These are phyloP conservation scores for Pseudogymnoascus sp. DNA, from an alignment of 2,329 filamentous ascomycete genomes.

Conservation along the genomic window DNA sequence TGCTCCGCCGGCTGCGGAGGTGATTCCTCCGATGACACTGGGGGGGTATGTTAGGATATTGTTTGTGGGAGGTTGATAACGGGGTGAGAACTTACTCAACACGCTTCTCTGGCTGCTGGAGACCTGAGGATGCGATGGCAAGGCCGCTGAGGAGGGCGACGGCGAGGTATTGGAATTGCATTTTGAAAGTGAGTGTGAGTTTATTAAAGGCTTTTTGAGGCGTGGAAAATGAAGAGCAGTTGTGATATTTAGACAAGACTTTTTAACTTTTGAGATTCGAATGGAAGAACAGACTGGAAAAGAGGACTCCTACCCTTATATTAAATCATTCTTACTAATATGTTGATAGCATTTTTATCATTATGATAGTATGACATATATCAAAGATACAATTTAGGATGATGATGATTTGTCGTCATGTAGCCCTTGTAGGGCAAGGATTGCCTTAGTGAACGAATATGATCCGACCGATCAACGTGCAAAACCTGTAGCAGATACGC, in stretches of 20 bases:
- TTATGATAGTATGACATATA: constrained; percentile 4
- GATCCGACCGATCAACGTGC: neutral
- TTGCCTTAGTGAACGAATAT: neutral
- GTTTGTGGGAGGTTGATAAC: neutral
- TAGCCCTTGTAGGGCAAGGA: neutral
- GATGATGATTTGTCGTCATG: constrained; percentile 1
- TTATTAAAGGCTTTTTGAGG: neutral
- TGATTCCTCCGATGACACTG: neutral
- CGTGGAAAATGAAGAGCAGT: neutral
- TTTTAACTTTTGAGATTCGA: neutral
- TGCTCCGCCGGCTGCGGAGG: neutral
- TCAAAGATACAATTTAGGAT: neutral
- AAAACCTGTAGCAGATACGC: neutral
- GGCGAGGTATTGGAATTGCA: constrained; percentile 1
- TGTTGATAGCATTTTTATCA: neutral
- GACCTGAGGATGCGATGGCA: neutral
- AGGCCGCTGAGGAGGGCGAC: neutral
- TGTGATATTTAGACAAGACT: neutral
- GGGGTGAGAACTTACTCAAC: neutral
- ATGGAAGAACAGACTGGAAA: neutral
- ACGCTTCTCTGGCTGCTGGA: neutral
- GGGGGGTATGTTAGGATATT: neutral
- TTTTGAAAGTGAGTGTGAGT: neutral
- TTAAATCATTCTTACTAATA: constrained; percentile 2
- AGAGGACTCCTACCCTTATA: constrained; percentile 3